A percentile compares a stretch with the other conserved stretches of the same genome.
Conservation (phyloP, 2,329 filamentous ascomycete genomes). For the Hymenoscyphus scutula region DNA sequence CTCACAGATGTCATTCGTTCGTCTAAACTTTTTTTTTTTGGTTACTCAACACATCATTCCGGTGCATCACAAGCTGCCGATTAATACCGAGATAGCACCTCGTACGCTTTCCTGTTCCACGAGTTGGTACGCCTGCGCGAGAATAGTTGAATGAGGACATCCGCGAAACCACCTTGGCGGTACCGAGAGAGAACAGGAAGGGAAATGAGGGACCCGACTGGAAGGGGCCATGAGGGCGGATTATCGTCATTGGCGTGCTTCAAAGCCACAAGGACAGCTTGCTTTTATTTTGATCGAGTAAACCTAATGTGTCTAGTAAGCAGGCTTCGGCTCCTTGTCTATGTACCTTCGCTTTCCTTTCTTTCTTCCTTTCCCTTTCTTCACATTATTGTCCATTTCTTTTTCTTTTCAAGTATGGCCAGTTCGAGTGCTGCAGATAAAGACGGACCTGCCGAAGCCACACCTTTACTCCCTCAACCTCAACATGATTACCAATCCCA, state of each 20-base stretch:
- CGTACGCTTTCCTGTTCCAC: not conserved
- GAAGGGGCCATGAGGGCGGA: not conserved
- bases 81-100: not conserved
- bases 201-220: not conserved
- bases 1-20: not conserved
- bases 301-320: not conserved
- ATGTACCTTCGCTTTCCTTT: not conserved
- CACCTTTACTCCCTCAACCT: not conserved
- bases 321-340: not conserved
- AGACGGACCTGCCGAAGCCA: not conserved
- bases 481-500: slow-evolving; percentile 6
- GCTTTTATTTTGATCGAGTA: not conserved
- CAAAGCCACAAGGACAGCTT: not conserved
- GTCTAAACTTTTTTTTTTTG: not conserved
- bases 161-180: not conserved
- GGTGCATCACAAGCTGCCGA: not conserved
- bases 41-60: not conserved
- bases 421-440: not conserved
- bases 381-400: too few relatives aligned
- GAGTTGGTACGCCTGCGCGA: not conserved
- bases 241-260: not conserved
- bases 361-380: not conserved
- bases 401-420: not conserved
- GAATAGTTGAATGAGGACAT: not conserved
- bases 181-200: not conserved